A percentile compares a stretch with the other conserved stretches of the same genome.
phyloP scores from a whole-genome alignment of 305 asterid species.

The Solanum hybrid region DNA sequence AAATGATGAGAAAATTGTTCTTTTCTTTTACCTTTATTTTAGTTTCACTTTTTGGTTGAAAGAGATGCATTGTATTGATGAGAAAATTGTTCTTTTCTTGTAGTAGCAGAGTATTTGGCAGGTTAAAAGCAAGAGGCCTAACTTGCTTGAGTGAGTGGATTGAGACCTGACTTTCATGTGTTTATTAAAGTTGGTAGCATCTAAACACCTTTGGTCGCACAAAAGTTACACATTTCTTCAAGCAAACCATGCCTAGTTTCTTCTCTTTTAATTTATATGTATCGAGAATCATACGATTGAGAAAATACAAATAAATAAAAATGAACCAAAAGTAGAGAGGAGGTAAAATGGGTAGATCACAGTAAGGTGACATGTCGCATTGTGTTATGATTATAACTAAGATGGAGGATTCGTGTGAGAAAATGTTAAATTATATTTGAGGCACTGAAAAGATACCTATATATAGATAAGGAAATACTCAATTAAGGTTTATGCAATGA shows the following conservation, averaged over 20 bases:
- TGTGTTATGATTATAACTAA: not conserved
- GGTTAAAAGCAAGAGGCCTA: not conserved
- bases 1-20: not conserved
- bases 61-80: not conserved
- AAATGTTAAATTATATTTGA: no score
- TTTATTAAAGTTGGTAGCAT: not conserved
- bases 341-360: not conserved
- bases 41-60: not conserved
- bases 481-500: not conserved
- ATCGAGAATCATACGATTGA: not conserved
- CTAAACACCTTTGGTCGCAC: not conserved
- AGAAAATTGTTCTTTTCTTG: constrained; percentile 2
- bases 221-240: not conserved
- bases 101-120: not conserved
- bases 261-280: not conserved
- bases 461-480: no score
- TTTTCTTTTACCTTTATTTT: not conserved
- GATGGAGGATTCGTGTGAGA: not conserved
- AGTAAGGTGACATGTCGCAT: not conserved
- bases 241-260: not conserved
- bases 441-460: not conserved
- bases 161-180: not conserved
- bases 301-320: not conserved
- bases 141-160: not conserved
- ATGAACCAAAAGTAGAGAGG: not conserved